A percentile compares a stretch with the other conserved stretches of the same genome.
Evolutionary conservation across 2,329 filamentous ascomycete genomes (phyloP).

Genomic region (Fusarium praegraminearum): DNA sequence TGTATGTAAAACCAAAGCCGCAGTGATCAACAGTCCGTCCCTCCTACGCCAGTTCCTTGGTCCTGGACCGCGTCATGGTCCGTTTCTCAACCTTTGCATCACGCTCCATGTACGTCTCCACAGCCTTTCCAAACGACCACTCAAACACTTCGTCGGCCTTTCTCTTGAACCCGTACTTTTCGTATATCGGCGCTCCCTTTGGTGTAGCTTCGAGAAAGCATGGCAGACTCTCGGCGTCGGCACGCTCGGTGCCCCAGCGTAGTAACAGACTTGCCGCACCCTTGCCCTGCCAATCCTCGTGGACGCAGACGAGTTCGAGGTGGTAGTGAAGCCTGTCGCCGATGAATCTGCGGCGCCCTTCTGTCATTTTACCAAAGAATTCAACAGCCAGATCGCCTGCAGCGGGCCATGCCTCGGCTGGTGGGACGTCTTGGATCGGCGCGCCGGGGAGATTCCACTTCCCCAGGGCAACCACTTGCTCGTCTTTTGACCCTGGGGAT

Average conservation of each 20-base stretch:
- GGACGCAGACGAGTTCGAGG: constrained; percentile 61
- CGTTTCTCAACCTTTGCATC: constrained; percentile 31
- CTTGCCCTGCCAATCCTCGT: constrained; percentile 57
- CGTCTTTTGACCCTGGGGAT: constrained; percentile 28
- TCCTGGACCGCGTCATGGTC: constrained; percentile 21
- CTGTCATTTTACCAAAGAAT: constrained; percentile 57
- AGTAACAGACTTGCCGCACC: constrained; percentile 60
- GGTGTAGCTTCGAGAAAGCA: constrained; percentile 65
- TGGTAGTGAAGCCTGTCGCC: constrained; percentile 60
- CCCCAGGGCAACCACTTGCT: constrained; percentile 57
- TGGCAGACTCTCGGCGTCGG: constrained; percentile 58
- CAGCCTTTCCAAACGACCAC: constrained; percentile 49
- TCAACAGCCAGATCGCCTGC: constrained; percentile 55
- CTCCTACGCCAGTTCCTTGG: constrained; percentile 16
- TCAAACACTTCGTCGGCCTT: constrained; percentile 53
- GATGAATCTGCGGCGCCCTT: constrained; percentile 55
- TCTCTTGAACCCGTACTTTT: constrained; percentile 60
- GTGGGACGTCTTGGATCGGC: constrained; percentile 40
- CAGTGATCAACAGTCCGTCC: constrained; percentile 14
- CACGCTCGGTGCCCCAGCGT: constrained; percentile 60
- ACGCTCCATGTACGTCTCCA: constrained; percentile 55
- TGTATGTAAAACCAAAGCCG: background rate
- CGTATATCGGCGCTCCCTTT: constrained; percentile 61
- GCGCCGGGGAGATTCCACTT: constrained; percentile 59
- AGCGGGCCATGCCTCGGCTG: constrained; percentile 54